Base-by-base conservation (phyloP, 2,329 filamentous ascomycete species). In the Davidsoniella eucalypti region DNA sequence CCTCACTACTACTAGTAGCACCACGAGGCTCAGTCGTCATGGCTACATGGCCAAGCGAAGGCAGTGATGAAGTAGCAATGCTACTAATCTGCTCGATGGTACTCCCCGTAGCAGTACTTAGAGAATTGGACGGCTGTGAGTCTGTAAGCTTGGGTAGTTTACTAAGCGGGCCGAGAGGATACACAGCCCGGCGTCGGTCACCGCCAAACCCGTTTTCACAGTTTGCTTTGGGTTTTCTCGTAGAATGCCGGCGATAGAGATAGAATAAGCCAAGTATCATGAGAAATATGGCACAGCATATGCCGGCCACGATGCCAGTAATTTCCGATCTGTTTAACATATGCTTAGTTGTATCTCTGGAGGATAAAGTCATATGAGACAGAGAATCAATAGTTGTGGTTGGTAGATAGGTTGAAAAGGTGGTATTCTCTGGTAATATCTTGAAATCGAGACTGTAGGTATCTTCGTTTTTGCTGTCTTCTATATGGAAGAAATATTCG, bases 261-360 rank as follows among this genome's bases (percentile, higher is more conserved):
- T 44, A 52, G 29, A 43, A 49, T 10, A 52, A 40, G 29, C 26
- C 45, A 10, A 49, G 16, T 7, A 38, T 26, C 3, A 52, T 8
- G n/a, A 52, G 7, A 7, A 48, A 10, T 5, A 38, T 16, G 5
- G 33, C 33, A n/a, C 36, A 16, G 12, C 23, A 18, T 12, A 44
- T 40, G 7, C 25, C 16, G n/a, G 48, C 33, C 14, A 33, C 25
- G n/a, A 52, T 52, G 14, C 50, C 50, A 16, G 44, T 29, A 18
- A 52, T 52, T 39, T 48, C 12, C 12, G 23, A 12, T n/a, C 2
- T 12, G 5, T n/a, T 45, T 45, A 26, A 26, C 14, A 45, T 37
- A 21, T 17, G 23, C 3, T 7, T 44, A 40, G 1, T 9, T 12
- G 17, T 25, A 33, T 33, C 8, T 33, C 8, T n/a, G 10, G 36